Base-by-base conservation (phyloP, 331 rosid genomes). In the Stylosanthes scabra region DNA sequence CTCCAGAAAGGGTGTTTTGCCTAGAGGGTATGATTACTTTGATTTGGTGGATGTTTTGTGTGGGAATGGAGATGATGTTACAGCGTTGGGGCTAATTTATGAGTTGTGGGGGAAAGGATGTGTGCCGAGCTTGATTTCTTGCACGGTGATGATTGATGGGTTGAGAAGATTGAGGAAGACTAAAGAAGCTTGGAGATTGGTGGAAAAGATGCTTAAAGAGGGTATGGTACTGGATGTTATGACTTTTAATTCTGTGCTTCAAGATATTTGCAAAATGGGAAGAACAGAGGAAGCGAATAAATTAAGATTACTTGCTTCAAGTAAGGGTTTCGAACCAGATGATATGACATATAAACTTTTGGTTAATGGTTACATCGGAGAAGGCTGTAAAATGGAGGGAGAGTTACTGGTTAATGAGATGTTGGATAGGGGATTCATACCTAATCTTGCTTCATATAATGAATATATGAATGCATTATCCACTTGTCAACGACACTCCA, bases 341-440 rank as follows among this genome's bases (percentile, higher is more conserved):
- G 60, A 65, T 59, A 84, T 74, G 86, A 76, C 93, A 2, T 93
- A 75, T 72, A 45, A 74, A 61, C 73, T 85, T 78, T 78, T 93
- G 85, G 89, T 85, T 39, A 66, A 46, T 47, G 97, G 97, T 39
- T 91, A 76, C 62, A 76, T 81, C 4, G 75, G 74, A 70, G 96
- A 91, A 73, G 82, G 92, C 5, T 78, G 70, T 15, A 76, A 41
- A 71, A 77, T 72, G 67, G 85, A 87, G 67, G 94, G 88, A 46
- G 82, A 87, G 78, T 59, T 63, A 13, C 63, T 91, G 80, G 88
- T 89, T 40, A 86, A 89, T 83, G 97, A 91, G 80, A 93, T 91
- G 97, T 78, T 93, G 84, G 97, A 91, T 59, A 80, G 37, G 84
- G 98, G 88, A 42, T 85, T 83, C 61, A 72, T 91, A 76, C 92